phyloP scores from a whole-genome alignment of 2,329 filamentous ascomycete species.

The Calonectria pseudoturangicola region DNA sequence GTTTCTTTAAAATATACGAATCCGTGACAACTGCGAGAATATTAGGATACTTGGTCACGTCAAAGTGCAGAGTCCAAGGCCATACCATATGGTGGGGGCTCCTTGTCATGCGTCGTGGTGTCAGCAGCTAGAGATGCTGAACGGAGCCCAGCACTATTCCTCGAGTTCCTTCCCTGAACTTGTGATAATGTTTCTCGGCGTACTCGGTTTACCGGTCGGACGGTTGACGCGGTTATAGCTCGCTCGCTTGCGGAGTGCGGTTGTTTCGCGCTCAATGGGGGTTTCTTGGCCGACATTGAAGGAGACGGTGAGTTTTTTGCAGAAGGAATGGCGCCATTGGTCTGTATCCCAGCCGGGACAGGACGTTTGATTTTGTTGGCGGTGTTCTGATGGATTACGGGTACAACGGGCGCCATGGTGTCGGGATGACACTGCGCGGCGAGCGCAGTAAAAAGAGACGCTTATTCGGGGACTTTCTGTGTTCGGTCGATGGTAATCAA shows the following conservation, averaged over 20 bases:
- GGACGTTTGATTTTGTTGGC: constrained; percentile 81
- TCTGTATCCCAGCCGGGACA: constrained; percentile 78
- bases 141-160: constrained; percentile 70
- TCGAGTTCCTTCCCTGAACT: constrained; percentile 67
- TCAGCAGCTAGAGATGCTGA: constrained; percentile 70
- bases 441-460: constrained; percentile 45
- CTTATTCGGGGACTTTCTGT: constrained; percentile 38
- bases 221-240: constrained; percentile 62
- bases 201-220: constrained; percentile 73
- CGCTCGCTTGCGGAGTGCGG: constrained; percentile 60
- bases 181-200: constrained; percentile 74
- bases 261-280: constrained; percentile 66
- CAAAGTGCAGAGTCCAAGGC: constrained; percentile 9
- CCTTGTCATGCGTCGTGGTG: constrained; percentile 59
- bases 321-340: constrained; percentile 74
- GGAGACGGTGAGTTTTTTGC: constrained; percentile 77
- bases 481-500: constrained; percentile 43
- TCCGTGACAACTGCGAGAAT: constrained; percentile 78
- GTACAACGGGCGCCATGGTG: constrained; percentile 75
- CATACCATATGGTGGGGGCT: constrained; percentile 73
- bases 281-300: constrained; percentile 74
- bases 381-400: constrained; percentile 65
- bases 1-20: constrained; percentile 88
- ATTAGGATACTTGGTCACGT: constrained; percentile 49
- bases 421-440: constrained; percentile 54